Percentiles rank a stretch among this genome's conserved stretches.
These are phyloP conservation scores for Leccinum broughii DNA, from an alignment of 768 basidiomycete genomes.

Conservation along the genomic window DNA sequence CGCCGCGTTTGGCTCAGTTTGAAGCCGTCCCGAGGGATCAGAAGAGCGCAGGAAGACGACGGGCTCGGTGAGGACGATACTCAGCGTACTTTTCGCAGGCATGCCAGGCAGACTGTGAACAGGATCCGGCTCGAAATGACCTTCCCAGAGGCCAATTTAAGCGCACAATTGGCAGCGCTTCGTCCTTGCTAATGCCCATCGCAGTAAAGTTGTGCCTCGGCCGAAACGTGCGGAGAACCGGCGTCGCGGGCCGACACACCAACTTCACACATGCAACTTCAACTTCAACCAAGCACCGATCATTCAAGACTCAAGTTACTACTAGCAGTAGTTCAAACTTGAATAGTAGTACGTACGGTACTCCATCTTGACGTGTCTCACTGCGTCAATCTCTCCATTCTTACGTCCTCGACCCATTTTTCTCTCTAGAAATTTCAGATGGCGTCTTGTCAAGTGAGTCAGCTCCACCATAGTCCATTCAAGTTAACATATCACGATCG, in stretches of 20 bases:
- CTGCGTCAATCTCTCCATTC: not conserved
- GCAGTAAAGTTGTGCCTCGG: not conserved
- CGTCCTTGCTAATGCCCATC: not conserved
- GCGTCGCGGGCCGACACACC: too few relatives aligned
- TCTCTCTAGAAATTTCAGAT: not conserved
- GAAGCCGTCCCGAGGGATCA: conserved; percentile 45
- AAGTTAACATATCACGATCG: not conserved
- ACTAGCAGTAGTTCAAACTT: too few relatives aligned
- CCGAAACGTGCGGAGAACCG: too few relatives aligned
- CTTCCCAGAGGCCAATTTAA: not conserved
- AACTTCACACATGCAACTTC: too few relatives aligned
- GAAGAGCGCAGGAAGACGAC: conserved; percentile 66
- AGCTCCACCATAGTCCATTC: not conserved
- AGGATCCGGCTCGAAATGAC: not conserved
- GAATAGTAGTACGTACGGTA: not conserved
- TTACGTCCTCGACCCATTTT: not conserved
- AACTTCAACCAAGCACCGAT: too few relatives aligned
- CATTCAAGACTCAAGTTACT: too few relatives aligned
- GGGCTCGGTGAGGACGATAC: conserved; percentile 69
- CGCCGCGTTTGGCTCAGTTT: conserved; percentile 43
- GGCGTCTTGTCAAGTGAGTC: not conserved
- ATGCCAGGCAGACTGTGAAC: conserved; percentile 5
- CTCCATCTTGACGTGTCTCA: not conserved
- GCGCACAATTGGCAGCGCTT: not conserved
- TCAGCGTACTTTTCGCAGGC: conserved; percentile 42